These are phyloP conservation scores for Pichia cabralensis DNA, from an alignment of 805 yeast genomes.

Conservation along the genomic window DNA sequence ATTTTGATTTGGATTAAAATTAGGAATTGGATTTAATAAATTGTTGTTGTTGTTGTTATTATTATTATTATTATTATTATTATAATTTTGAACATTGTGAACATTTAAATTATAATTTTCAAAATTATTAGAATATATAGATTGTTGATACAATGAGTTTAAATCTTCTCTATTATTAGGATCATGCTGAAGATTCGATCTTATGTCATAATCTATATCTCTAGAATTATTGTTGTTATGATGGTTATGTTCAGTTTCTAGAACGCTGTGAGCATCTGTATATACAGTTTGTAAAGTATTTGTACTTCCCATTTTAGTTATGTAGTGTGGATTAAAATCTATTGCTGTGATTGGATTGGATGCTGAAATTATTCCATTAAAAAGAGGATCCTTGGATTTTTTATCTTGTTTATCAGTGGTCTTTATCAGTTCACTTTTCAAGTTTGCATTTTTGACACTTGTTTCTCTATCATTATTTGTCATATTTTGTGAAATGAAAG, in stretches of 20 bases:
- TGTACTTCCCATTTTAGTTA: conserved; percentile 2
- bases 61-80: conserved; percentile 3
- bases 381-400: conserved; percentile 8
- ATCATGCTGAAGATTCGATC: not conserved
- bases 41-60: conserved; percentile 1
- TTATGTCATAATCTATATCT: not conserved
- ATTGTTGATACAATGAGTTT: conserved; percentile 18
- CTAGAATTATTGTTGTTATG: not conserved
- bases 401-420: conserved; percentile 9
- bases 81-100: conserved; percentile 5
- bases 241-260: conserved; percentile 5
- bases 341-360: not conserved
- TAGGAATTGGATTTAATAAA: too few relatives aligned
- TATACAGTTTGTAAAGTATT: conserved; percentile 5
- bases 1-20: too few relatives aligned
- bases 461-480: conserved; percentile 5
- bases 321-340: not conserved
- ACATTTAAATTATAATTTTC: too few relatives aligned
- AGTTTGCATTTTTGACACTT: conserved; percentile 11
- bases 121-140: conserved; percentile 17
- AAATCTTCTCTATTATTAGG: conserved; percentile 11
- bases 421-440: conserved; percentile 14
- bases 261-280: conserved; percentile 6
- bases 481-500: conserved; percentile 5
- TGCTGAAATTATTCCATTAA: not conserved